A percentile compares a stretch with the other conserved stretches of the same genome.
Evolutionary conservation across 1,139 yeast genomes (phyloP).

Genomic region (Pichiaceae sp.): DNA sequence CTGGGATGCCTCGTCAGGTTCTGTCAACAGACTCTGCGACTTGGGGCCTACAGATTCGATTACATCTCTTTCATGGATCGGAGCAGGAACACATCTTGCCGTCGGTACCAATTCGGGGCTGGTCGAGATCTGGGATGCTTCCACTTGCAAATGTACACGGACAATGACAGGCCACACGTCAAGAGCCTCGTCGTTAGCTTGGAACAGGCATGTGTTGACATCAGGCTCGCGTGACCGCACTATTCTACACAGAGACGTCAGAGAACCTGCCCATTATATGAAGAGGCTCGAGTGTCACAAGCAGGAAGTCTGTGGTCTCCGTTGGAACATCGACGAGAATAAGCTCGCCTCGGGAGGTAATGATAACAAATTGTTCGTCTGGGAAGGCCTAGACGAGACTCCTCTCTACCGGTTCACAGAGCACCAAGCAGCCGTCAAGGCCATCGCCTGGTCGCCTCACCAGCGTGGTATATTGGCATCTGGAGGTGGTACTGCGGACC

Average conservation of each 20-base stretch:
- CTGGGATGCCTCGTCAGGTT: conserved; percentile 85
- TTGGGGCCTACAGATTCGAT: conserved; percentile 54
- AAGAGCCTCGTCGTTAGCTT: conserved; percentile 80
- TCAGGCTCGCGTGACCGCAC: conserved; percentile 85
- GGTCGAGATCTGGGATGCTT: conserved; percentile 94
- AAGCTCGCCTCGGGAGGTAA: conserved; percentile 91
- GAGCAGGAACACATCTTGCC: conserved; percentile 88
- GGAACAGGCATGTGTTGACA: conserved; percentile 87
- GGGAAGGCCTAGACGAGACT: conserved; percentile 70
- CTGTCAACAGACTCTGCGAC: conserved; percentile 75
- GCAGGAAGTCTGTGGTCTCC: conserved; percentile 94
- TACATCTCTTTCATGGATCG: conserved; percentile 89
- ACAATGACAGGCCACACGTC: conserved; percentile 88
- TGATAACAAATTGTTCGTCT: conserved; percentile 75
- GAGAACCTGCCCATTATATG: conserved; percentile 77
- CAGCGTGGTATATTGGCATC: conserved; percentile 88
- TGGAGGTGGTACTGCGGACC: conserved; percentile 97
- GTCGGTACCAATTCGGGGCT: conserved; percentile 82
- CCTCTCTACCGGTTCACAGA: conserved; percentile 74
- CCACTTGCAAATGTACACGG: conserved; percentile 73
- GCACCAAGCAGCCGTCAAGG: conserved; percentile 94
- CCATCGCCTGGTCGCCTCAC: conserved; percentile 96
- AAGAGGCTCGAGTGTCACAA: conserved; percentile 62
- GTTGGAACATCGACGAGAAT: conserved; percentile 87
- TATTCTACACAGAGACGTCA: conserved; percentile 84